Evolutionary conservation across 2,329 filamentous ascomycete genomes (phyloP).

Genomic region (Sarocladium strictum): DNA sequence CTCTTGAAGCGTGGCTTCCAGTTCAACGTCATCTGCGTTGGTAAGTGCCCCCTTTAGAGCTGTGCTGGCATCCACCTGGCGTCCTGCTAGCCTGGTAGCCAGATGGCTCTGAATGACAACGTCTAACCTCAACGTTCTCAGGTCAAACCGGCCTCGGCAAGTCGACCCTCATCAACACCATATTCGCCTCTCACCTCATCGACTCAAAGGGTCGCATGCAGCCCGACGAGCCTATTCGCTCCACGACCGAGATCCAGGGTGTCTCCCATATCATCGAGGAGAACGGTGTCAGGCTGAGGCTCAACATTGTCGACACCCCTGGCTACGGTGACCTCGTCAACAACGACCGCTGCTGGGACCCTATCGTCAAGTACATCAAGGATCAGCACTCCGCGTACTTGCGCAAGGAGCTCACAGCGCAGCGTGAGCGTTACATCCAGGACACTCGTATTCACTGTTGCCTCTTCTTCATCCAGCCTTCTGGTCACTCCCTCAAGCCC

Average conservation of each 20-base stretch:
- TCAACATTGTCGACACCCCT: constrained; percentile 99
- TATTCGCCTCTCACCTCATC: constrained; percentile 98
- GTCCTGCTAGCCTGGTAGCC: constrained; percentile 2
- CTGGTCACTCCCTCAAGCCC: constrained; percentile 95
- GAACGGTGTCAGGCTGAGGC: constrained; percentile 91
- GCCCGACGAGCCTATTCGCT: constrained; percentile 88
- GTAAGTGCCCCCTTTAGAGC: constrained; percentile 51
- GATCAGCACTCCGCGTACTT: constrained; percentile 99
- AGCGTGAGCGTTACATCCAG: constrained; percentile 98
- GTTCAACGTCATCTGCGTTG: constrained; percentile 99
- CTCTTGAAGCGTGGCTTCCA: constrained; percentile 99
- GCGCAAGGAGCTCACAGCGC: constrained; percentile 97
- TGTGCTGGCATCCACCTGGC: constrained; percentile 10
- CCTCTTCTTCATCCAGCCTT: constrained; percentile 98
- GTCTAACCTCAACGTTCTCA: constrained; percentile 30
- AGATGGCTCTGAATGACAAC: not conserved
- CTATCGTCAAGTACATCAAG: constrained; percentile 99
- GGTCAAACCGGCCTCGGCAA: constrained; percentile 98
- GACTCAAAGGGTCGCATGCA: constrained; percentile 94
- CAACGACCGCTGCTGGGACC: constrained; percentile 99
- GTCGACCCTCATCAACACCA: constrained; percentile 99
- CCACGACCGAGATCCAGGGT: constrained; percentile 95
- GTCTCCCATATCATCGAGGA: constrained; percentile 99
- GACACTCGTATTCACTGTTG: constrained; percentile 99
- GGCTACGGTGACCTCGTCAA: constrained; percentile 98